Evolutionary conservation across 1,139 yeast species (phyloP), one percentile per base, ranked within the genome.

Genomic region (Eremothecium cymbalariae): DNA sequence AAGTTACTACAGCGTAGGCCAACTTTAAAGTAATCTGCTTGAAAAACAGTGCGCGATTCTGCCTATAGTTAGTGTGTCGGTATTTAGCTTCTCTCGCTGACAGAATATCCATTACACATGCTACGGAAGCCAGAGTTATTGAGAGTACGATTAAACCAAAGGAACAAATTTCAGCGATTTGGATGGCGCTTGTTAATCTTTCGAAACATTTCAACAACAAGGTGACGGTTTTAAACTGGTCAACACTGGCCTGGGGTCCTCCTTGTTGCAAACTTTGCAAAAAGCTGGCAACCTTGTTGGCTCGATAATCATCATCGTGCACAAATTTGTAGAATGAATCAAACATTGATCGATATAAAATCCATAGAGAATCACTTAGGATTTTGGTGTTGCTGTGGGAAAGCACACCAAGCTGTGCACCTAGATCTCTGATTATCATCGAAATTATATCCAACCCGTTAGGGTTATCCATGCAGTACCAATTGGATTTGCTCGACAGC

Each of bases 381-480:
- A 44, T 33, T 15, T 38, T 33, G 5, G 50, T 45, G 24, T 51
- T 43, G 12, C 45, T 45, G 8, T 46, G 27, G 0, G 57, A 49
- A 4, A 50, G 26, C 25, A 39, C 38, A 3, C 54, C 55, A 18
- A 53, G 33, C 39, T 53, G 57, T 13, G 50, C 40, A 6, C 59
- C 59, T 9, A 53, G 41, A 37, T 55, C 59, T 33, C 53, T 43
- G 8, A 50, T 42, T 11, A 55, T 25, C 16, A 50, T 41, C 2
- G 50, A 44, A 25, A 53, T 34, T 6, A 51, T 42, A 36, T 55
- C 56, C 45, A 53, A 42, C 4, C 58, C 57, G 28, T 41, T 38
- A 9, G 40, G 41, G 35, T 45, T 50, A 3, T 32, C 38, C 4
- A 41, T 40, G 31, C 59, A 55, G 31, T 52, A 54, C 12, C 22